A percentile compares a stretch with the other conserved stretches of the same genome.
phyloP scores from a whole-genome alignment of 2,329 filamentous ascomycete genomes.

The Aspergillus pseudonomiae region DNA sequence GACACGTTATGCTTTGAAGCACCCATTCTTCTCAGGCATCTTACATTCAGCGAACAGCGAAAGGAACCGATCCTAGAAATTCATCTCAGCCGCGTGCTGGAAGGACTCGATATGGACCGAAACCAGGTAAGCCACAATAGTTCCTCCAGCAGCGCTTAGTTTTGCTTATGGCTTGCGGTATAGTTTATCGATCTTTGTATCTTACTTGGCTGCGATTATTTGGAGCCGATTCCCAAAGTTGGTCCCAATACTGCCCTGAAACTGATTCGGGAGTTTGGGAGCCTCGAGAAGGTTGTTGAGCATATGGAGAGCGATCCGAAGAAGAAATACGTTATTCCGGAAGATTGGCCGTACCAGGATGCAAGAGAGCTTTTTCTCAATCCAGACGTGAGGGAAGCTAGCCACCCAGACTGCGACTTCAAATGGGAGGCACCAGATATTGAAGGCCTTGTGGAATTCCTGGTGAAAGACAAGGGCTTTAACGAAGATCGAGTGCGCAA shows the following conservation, averaged over 20 bases:
- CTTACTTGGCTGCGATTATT: conserved; percentile 94
- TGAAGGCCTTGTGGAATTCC: conserved; percentile 83
- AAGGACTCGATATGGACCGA: conserved; percentile 84
- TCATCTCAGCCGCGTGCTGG: conserved; percentile 80
- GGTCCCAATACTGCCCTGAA: conserved; percentile 91
- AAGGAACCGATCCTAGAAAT: conserved; percentile 99
- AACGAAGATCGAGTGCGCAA: conserved; percentile 88
- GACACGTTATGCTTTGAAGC: conserved; percentile 95
- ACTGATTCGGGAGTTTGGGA: conserved; percentile 88
- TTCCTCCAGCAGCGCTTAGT: not conserved
- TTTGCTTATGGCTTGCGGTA: conserved; percentile 18
- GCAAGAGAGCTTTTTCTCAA: conserved; percentile 89
- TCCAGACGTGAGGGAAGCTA: conserved; percentile 82
- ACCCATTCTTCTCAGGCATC: conserved; percentile 85
- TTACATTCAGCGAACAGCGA: conserved; percentile 95
- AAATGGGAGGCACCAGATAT: conserved; percentile 96
- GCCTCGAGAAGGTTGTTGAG: conserved; percentile 84
- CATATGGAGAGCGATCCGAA: conserved; percentile 75
- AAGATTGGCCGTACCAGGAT: conserved; percentile 96
- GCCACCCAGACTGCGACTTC: conserved; percentile 88
- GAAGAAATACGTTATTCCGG: conserved; percentile 80
- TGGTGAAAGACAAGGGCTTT: conserved; percentile 95
- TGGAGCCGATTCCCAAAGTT: conserved; percentile 93
- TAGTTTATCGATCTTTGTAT: conserved; percentile 98
- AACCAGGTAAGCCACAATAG: conserved; percentile 64